These are phyloP conservation scores for Diaporthe amygdali DNA, from an alignment of 2,329 filamentous ascomycete species.

Conservation along the genomic window DNA sequence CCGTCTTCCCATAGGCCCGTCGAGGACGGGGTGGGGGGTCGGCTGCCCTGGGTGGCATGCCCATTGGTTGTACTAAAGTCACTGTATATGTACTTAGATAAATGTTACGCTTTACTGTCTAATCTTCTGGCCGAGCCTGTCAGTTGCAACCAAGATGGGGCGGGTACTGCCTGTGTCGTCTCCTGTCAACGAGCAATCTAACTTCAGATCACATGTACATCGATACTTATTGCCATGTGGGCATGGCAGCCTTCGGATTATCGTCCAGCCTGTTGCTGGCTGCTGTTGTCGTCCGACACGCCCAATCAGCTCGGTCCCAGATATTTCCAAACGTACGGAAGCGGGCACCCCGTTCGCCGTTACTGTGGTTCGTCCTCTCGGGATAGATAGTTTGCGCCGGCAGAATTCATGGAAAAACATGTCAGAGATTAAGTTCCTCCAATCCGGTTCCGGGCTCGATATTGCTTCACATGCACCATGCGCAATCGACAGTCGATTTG, in stretches of 20 bases:
- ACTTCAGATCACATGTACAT: slow-evolving; percentile 7
- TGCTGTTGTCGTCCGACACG: background rate
- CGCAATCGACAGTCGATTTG: background rate
- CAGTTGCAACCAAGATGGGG: background rate
- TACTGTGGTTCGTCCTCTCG: background rate
- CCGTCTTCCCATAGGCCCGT: slow-evolving; percentile 3
- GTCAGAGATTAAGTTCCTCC: slow-evolving; percentile 1
- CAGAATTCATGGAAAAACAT: slow-evolving; percentile 15
- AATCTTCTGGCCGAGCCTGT: background rate
- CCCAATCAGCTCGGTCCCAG: background rate
- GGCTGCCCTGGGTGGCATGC: background rate
- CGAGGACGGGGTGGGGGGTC: background rate
- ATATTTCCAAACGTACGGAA: background rate
- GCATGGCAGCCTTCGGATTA: background rate
- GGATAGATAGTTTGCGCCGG: background rate
- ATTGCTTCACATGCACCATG: slow-evolving; percentile 1
- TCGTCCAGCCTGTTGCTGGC: background rate
- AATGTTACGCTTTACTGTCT: background rate
- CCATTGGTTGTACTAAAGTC: background rate
- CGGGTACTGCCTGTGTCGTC: background rate
- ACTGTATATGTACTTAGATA: background rate
- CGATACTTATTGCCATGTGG: background rate
- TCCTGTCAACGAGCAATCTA: slow-evolving; percentile 1
- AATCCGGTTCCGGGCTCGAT: background rate
- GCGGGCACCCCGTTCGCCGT: background rate